phyloP scores from a whole-genome alignment of 2,329 filamentous ascomycete genomes.

The Claviceps purpurea region DNA sequence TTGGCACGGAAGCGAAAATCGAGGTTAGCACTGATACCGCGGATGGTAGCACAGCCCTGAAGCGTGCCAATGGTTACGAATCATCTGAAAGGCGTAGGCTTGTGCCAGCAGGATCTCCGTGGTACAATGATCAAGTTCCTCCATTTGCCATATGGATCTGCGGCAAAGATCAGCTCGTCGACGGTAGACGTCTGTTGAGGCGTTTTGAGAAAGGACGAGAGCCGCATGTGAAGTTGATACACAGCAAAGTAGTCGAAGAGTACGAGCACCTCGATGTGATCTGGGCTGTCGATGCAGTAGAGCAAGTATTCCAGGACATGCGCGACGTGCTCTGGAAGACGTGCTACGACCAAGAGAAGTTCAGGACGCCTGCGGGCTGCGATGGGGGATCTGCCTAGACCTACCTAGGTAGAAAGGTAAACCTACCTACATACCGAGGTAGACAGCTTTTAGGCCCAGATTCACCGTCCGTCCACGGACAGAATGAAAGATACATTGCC shows the following conservation, averaged over 20 bases:
- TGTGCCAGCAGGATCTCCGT: conserved; percentile 42
- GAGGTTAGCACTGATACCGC: background rate
- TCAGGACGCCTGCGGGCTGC: conserved; percentile 52
- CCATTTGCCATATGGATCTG: conserved; percentile 84
- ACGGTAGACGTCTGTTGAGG: conserved; percentile 60
- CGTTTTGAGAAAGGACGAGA: conserved; percentile 67
- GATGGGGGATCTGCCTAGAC: conserved; percentile 20
- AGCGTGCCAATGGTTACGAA: background rate
- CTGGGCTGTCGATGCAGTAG: conserved; percentile 81
- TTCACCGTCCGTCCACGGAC: too few species aligned
- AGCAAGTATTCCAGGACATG: conserved; percentile 71
- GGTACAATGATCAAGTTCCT: conserved; percentile 70
- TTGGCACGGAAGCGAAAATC: conserved; percentile 1
- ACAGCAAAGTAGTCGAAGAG: conserved; percentile 68
- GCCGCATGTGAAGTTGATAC: conserved; percentile 67
- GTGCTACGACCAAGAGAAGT: conserved; percentile 38
- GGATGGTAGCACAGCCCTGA: background rate
- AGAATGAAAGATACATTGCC: too few species aligned
- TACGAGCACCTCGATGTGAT: conserved; percentile 93
- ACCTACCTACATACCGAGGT: background rate
- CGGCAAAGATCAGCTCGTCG: conserved; percentile 71
- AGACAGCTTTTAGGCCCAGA: too few species aligned
- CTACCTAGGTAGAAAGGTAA: background rate
- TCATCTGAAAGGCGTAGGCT: conserved; percentile 12
- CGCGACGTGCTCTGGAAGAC: conserved; percentile 78